These are phyloP conservation scores for Clonostachys rhizophaga DNA, from an alignment of 2,329 filamentous ascomycete genomes.

Conservation along the genomic window DNA sequence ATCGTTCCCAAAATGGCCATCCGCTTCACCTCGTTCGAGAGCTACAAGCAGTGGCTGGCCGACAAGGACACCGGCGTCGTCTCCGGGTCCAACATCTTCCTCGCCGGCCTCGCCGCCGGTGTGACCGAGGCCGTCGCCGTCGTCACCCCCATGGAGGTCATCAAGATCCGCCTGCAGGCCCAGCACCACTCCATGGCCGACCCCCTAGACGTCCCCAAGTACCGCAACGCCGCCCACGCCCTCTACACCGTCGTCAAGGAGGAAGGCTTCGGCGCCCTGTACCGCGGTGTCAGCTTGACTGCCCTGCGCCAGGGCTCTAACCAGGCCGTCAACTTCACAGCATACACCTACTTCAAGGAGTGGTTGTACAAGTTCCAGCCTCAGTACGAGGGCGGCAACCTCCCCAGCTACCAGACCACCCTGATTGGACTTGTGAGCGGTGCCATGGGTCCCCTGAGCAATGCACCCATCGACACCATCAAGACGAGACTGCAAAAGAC, in stretches of 20 bases:
- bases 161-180: slow-evolving; percentile 97
- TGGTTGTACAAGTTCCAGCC: slow-evolving; percentile 69
- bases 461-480: slow-evolving; percentile 98
- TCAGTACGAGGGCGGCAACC: slow-evolving; percentile 54
- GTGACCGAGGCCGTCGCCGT: slow-evolving; percentile 95
- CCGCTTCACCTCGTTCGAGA: slow-evolving; percentile 95
- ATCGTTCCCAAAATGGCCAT: slow-evolving; percentile 99
- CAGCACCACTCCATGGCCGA: slow-evolving; percentile 98
- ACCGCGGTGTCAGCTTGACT: slow-evolving; percentile 89
- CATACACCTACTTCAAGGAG: slow-evolving; percentile 90
- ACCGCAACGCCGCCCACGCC: slow-evolving; percentile 84
- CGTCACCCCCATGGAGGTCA: slow-evolving; percentile 97
- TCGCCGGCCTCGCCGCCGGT: slow-evolving; percentile 83
- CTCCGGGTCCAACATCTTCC: slow-evolving; percentile 63
- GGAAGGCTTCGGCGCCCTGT: slow-evolving; percentile 83
- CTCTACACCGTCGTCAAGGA: slow-evolving; percentile 87
- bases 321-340: slow-evolving; percentile 98
- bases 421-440: slow-evolving; percentile 86
- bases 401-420: slow-evolving; percentile 88
- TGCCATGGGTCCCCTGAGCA: slow-evolving; percentile 92
- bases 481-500: slow-evolving; percentile 95
- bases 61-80: slow-evolving; percentile 63
- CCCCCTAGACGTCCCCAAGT: slow-evolving; percentile 92
- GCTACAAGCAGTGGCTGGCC: slow-evolving; percentile 82
- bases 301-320: slow-evolving; percentile 93